Evolutionary conservation across 148 eudicot species (phyloP), one percentile per base, ranked within the genome.

Genomic region (Camellia japonica): DNA sequence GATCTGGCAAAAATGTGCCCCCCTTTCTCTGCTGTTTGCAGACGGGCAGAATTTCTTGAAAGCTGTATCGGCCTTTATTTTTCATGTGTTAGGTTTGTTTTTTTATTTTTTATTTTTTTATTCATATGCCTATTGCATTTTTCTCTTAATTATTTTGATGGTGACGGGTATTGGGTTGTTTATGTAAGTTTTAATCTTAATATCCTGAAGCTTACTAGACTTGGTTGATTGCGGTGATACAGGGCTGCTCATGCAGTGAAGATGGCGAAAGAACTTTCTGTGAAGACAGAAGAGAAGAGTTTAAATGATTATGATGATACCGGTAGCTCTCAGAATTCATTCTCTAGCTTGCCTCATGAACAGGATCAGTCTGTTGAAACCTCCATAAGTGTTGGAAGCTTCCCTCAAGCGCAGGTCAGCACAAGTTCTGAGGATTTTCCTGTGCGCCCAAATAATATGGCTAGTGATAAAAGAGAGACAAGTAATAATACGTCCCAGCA

Each of bases 1-100:
- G 99, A 97, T 86, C 85, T 97, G 84, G 98, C 94, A 66, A 94
- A 97, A 83, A 94, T 97, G 96, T 97, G 90, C 73, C 94, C 91
- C 16, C 75, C 92, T 15, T 97, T 97, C 86, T 92, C 98, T 20
- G 90, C 88, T 84, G 89, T 91, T 80, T 97, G 95, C 81, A 92
- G 97, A 85, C 93, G 94, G 82, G 83, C 90, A 43, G 97, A 92
- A 78, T 92, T 94, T 90, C 93, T 97, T 78, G 97, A 94, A 81
- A 94, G 90, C 86, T 97, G 98, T 79, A 88, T 97, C 20, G 93
- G 89, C 81, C 97, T 97, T 67, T 97, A 97, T 87, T 97, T 97
- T 82, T 94, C 98, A 54, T 97, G 98, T 82, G 93, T 87, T 82
- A 97, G 99, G 99, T 97, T 77, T 81, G 84, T 83, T 71, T 58